Evolutionary conservation across 1,284 basidiomycete species (phyloP), one percentile per base, ranked within the genome.

Genomic region (Boletus calvinii): DNA sequence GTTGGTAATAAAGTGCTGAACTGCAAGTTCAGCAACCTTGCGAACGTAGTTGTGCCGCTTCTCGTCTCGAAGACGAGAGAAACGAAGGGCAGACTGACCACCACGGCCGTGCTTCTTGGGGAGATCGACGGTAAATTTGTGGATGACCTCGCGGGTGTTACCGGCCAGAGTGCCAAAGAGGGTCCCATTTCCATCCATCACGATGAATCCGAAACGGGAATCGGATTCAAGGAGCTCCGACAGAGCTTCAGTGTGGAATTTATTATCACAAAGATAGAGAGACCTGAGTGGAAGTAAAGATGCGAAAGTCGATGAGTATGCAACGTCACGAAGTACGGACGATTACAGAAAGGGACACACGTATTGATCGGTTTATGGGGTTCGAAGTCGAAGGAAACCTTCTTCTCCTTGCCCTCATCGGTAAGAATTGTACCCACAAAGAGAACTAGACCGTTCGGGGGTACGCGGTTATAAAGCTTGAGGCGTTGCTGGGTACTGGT

Each of bases 41-140:
- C 97, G 91, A 46, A 99, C 95, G 71, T 99, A 99, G 75, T 99
- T 99, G 85, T 99, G 96, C 52, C 97, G 87, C 67, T 98, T 98
- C 76, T 99, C 97, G 68, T 98, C 97, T 72, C 97, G 92, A 53
- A 99, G 85, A 84, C 97, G 96, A 37, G 96, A 93, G 85, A 99
- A 99, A 92, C 97, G 97, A 49, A 99, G 81, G 29, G 97, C 97
- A 55, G 97, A 99, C 75, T 99, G 97, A 77, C 97, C 97, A 87
- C 97, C 97, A 83, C 97, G 96, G 63, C 94, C 94, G 74, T 99
- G 97, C 81, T 99, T 99, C 80, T 99, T 99, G 46, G 97, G 97
- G 18, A 99, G 81, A 75, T 99, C 97, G 69, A 99, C 97, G 34
- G 90, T 94, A 76, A 99, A 97, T 73, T 99, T 99, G 77, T 99